Evolutionary conservation across 805 yeast genomes (phyloP), one percentile per base, ranked within the genome.

Genomic region (Lipomyces spencermartinsiae): DNA sequence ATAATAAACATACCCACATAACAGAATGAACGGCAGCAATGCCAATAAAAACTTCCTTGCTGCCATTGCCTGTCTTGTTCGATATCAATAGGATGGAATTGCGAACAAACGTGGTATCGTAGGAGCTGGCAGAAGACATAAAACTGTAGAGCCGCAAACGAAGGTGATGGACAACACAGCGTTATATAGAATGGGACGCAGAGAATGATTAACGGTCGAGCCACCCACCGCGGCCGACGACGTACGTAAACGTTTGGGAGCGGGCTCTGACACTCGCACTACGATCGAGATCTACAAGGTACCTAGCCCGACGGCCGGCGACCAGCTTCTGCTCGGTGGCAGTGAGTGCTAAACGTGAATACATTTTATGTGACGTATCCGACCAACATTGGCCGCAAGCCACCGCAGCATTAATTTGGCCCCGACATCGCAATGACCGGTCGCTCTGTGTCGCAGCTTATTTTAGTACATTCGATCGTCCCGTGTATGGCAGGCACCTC

Each of bases 1-100:
- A n/a, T 4, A 33, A 12, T 3, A 8, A 33, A 67, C 73, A 31
- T 51, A 71, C 73, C 73, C 73, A 4, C 70, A 61, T 10, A 67
- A 56, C 56, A 71, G 59, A 43, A 71, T 55, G 60, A 71, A 63
- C n/a, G 73, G 72, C 46, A 56, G 19, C 56, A 67, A 25, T 33
- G 71, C 39, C 34, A 66, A 8, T 33, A 62, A 14, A 57, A 63
- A 22, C 29, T 33, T 57, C 19, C 55, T 46, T 31, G 63, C 51
- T 25, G 68, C 65, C 62, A 60, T 64, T 25, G n/a, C 56, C 19
- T 43, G n/a, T 43, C 49, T 12, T n/a, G 49, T 43, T 43, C 2
- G 49, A 43, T 9, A 16, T 43, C 49, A 43, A 9, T 43, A 43
- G 49, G 49, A 43, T 43, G 22, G 19, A 16, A 12, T n/a, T 43